Conservation (phyloP, 2,329 filamentous ascomycete species). For the Ophiocordyceps unilateralis region DNA sequence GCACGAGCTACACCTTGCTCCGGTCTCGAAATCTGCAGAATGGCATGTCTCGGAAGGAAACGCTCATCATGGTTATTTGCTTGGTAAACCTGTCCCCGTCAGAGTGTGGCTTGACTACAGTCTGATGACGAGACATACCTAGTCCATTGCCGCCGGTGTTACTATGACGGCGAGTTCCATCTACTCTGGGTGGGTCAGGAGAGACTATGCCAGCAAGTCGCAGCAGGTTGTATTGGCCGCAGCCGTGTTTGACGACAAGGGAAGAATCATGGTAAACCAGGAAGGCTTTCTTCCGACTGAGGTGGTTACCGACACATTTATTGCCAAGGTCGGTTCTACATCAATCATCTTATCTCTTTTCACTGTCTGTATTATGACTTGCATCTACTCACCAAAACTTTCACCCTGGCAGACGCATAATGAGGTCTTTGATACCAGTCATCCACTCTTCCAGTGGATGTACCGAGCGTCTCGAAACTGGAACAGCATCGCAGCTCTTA, state of each 20-base stretch:
- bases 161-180: conserved; percentile 38
- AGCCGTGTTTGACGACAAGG: conserved; percentile 49
- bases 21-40: conserved; percentile 13
- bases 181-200: conserved; percentile 21
- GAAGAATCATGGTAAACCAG: conserved; percentile 50
- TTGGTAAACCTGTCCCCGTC: conserved; percentile 38
- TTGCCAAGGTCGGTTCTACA: conserved; percentile 42
- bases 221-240: conserved; percentile 42
- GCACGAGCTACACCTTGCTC: conserved; percentile 47
- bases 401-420: conserved; percentile 4
- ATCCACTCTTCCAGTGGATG: conserved; percentile 76
- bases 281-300: conserved; percentile 53
- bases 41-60: conserved; percentile 4
- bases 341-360: too few species aligned
- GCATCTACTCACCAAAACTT: not conserved
- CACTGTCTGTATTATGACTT: too few species aligned
- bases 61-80: conserved; percentile 48
- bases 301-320: conserved; percentile 64
- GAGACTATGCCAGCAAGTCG: conserved; percentile 37
- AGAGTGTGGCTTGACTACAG: too few species aligned
- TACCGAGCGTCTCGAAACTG: conserved; percentile 69
- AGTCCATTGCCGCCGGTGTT: conserved; percentile 45
- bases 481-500: conserved; percentile 46
- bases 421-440: conserved; percentile 58
- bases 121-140: too few species aligned